phyloP scores from a whole-genome alignment of 495 filamentous ascomycete genomes.

The Copromyces sp. region DNA sequence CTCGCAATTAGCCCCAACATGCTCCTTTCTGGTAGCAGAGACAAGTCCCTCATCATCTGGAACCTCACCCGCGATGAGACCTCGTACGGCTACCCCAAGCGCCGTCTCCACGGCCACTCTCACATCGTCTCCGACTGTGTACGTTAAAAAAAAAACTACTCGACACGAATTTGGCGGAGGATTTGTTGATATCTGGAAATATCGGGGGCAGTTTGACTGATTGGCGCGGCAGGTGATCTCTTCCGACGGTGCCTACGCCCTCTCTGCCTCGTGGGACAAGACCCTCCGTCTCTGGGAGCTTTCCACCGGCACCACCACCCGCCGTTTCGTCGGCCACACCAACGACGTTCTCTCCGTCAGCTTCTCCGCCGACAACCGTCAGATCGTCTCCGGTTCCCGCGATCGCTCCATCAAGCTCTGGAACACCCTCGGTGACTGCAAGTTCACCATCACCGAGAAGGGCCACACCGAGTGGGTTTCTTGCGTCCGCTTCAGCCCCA shows the following conservation, averaged over 20 bases:
- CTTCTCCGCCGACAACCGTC: conserved; percentile 99
- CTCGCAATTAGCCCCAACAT: conserved; percentile 78
- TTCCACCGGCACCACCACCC: conserved; percentile 87
- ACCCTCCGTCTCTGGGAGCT: conserved; percentile 99
- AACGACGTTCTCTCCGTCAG: conserved; percentile 99
- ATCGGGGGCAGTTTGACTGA: conserved; percentile 19
- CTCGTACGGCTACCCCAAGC: conserved; percentile 96
- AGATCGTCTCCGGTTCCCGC: conserved; percentile 98
- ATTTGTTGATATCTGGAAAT: conserved; percentile 4
- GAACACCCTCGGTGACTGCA: conserved; percentile 99
- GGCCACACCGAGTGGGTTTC: conserved; percentile 99
- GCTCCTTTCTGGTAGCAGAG: conserved; percentile 93
- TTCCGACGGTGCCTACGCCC: conserved; percentile 98
- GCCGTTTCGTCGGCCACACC: conserved; percentile 97
- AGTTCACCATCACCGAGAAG: conserved; percentile 99
- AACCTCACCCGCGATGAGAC: conserved; percentile 98
- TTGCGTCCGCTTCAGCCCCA: conserved; percentile 98
- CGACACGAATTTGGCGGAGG: not conserved
- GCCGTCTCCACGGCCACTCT: conserved; percentile 94
- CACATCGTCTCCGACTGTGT: conserved; percentile 99
- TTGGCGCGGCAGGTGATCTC: conserved; percentile 75
- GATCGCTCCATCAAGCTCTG: conserved; percentile 99
- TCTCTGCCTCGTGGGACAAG: conserved; percentile 99
- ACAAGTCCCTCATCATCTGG: conserved; percentile 99
- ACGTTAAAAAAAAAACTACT: conserved; percentile 33